Evolutionary conservation across 139 green algal species (phyloP), one percentile per base, ranked within the genome.

Genomic region (Yamagishiella unicocca): DNA sequence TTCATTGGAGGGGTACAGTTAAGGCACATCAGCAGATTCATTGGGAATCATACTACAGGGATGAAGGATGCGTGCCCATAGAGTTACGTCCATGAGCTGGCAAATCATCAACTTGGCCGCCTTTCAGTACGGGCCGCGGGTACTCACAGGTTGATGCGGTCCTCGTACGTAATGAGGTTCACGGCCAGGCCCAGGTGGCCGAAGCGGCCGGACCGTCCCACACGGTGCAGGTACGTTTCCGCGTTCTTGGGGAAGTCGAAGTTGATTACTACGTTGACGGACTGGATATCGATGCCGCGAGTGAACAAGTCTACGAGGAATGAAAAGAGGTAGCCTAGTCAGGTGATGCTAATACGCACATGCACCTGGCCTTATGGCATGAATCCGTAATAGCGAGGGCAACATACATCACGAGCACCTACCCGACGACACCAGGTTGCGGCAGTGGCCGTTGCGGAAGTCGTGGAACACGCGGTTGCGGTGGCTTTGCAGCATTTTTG

Each of bases 231-330:
- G 93, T 99, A 99, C 1, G 98, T 99, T 92, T 99, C 98, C 12
- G 93, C 95, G 89, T 98, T 99, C 95, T 99, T 99, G 70, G 98
- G 98, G 94, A 99, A 99, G 94, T 99, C 98, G 91, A 99, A 99
- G 92, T 99, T 99, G 94, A 99, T 99, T 78, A 99, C 98, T 8
- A 99, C 98, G 90, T 99, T 99, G 24, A 99, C 97, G 25, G 96
- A 96, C 93, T 99, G 97, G 88, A 99, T 99, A 91, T 99, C 98
- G 81, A 99, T 99, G 85, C 98, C 98, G 67, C 97, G 93, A 0
- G 97, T 99, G 92, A 99, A 99, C 12, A 99, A 91, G 88, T 99
- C 97, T 94, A 91, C 90, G 78, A 64, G 43, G 27, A 3, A 46
- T 24, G 29, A 6, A 38, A 6, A 22, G 6, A 35, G 27, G 29